Evolutionary conservation across 2,329 filamentous ascomycete species (phyloP), one percentile per base, ranked within the genome.

Genomic region (Calycina marina): DNA sequence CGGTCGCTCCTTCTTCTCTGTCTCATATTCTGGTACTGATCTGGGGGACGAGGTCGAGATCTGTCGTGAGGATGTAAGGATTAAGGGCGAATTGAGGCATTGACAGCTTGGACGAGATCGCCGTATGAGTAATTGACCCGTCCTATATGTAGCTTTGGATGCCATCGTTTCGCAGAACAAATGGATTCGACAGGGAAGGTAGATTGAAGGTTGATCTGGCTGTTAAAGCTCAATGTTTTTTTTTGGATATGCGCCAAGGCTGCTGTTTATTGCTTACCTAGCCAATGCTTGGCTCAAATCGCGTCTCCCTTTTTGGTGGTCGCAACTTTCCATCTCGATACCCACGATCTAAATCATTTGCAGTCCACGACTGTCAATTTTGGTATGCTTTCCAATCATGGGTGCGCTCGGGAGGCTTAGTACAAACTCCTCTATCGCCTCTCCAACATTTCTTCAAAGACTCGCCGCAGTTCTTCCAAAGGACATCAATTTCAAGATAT

Each of bases 401-500:
- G 49, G 45, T 42, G 40, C 41, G 34, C 40, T 44, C 30, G 42
- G 47, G 31, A 45, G 28, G 31, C 26, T 27, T 31, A 16, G 9
- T 31, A 37, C 37, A 6, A 38, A 40, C 36, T 22, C 37, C 43
- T 42, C 42, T 39, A 41, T 40, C 43, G 36, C 31, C 16, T 44
- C 40, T 33, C 33, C 40, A 28, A 36, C 40, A 38, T 46, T 54
- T 31, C 37, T 47, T 25, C 35, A 51, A 31, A 35, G 44, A 37
- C 45, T 54, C 25, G 42, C 42, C 36, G 36, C 37, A 14, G 41
- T 43, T n/a, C 62, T 78, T 6, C 72, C 72, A 6, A 61, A 64
- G 38, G 62, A 57, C 41, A 52, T 55, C 48, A 57, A 49, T 10
- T 80, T 93, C 52, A 75, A 67, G 41, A 65, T 88, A 48, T 77